Base-by-base conservation (phyloP, 2,329 filamentous ascomycete genomes). In the Fusarium irregulare region DNA sequence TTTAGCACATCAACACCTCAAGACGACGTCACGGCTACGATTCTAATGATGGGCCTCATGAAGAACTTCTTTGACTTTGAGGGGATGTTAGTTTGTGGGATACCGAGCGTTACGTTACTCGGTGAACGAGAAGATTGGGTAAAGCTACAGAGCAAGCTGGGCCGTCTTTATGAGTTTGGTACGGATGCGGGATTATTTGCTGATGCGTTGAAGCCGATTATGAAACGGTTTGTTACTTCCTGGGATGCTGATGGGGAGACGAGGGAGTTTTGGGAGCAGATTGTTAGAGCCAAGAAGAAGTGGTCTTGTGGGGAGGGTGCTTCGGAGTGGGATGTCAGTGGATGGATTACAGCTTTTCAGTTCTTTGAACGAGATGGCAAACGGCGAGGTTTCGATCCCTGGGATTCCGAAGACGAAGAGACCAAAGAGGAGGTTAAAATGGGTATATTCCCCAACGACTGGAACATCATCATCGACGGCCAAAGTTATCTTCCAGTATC, bases 311-410 rank as follows among this genome's bases (percentile, higher is more conserved):
- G 73, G n/a, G 73, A 60, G 41, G 78, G 73, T 4, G 74, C 71
- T 27, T 75, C 49, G 67, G 80, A 79, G 69, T 81, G 74, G 68
- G 75, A 77, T 48, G 63, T 85, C 4, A 82, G 80, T 0, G 85
- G 85, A 7, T 87, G 84, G 84, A 79, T 86, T 55, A 82, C 82
- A 1, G 83, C 80, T 0, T 85, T 87, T 64, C 76, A 81, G 67
- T 83, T 82, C 66, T 87, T 83, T 82, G 70, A 76, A 18, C 72
- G 68, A 1, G 60, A 79, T 18, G 85, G 84, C 0, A 37, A 49
- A 1, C 55, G 74, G 1, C 49, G 63, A 6, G 63, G 61, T 0
- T 49, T 53, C 2, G 25, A 32, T 48, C 13, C 49, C 7, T 53
- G 49, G 49, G 3, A 25, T 25, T 25, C n/a, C 2, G 41, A 66